Conservation (phyloP, 345 rosid species). For the Pelargonium nanum region DNA sequence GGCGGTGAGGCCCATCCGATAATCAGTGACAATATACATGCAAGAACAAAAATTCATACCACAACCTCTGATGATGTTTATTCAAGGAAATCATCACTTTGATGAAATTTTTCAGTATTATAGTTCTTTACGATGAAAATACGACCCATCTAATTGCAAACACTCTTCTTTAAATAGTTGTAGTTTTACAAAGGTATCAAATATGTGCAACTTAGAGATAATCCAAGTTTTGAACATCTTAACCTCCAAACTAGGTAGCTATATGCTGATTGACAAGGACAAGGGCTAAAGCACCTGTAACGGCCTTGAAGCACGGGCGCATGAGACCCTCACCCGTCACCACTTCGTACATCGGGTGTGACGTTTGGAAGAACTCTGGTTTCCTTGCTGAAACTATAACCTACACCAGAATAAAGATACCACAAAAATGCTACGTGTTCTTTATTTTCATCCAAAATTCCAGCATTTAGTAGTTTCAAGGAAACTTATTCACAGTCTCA, state of each 20-base stretch:
- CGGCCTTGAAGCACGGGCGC: constrained; percentile 95
- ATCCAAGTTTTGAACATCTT: neutral
- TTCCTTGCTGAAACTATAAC: constrained; percentile 95
- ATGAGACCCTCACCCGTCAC: constrained; percentile 90
- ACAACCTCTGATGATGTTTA: no score
- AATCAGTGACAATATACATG: no score
- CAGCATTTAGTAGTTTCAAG: neutral
- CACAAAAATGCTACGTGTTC: neutral
- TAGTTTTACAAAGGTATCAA: no score
- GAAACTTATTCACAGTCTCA: neutral
- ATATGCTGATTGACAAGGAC: neutral
- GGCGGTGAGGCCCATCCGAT: no score
- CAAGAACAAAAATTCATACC: no score
- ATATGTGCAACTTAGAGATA: no score
- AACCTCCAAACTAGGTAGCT: neutral
- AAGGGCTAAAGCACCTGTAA: constrained; percentile 41
- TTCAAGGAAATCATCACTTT: no score
- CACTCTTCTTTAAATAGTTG: no score
- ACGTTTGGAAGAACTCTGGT: constrained; percentile 97
- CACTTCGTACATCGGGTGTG: constrained; percentile 89
- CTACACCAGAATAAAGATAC: constrained; percentile 18
- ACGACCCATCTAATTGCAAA: no score
- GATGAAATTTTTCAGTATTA: no score
- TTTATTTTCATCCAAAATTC: neutral
- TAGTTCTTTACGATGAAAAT: no score